Evolutionary conservation across 2,329 filamentous ascomycete species (phyloP).

Genomic region (Penicillium sp.): DNA sequence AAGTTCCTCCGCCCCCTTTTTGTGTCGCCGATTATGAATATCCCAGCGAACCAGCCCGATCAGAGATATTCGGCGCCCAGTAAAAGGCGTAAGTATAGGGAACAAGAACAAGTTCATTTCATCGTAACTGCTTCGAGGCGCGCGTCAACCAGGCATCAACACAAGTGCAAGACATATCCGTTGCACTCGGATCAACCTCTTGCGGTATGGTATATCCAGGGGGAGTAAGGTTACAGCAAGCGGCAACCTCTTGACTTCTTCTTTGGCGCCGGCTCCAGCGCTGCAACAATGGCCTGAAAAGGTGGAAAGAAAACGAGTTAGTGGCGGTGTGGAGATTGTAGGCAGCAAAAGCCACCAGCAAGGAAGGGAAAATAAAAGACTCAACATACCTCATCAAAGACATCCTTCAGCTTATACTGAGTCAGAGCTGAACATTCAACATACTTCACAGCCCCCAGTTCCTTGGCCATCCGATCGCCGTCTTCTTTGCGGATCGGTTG

Average conservation of each 20-base stretch:
- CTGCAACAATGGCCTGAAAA: constrained; percentile 83
- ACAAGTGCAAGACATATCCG: background rate
- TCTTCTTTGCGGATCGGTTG: constrained; percentile 85
- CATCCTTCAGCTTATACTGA: constrained; percentile 97
- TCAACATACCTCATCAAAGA: constrained; percentile 84
- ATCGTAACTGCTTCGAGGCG: constrained; percentile 24
- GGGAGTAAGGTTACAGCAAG: constrained; percentile 54
- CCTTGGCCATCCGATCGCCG: constrained; percentile 93
- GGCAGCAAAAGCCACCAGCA: background rate
- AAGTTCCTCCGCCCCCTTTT: constrained; percentile 6
- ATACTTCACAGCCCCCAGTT: constrained; percentile 96
- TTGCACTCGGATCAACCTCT: constrained; percentile 16
- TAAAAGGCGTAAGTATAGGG: constrained; percentile 13
- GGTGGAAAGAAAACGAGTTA: constrained; percentile 10
- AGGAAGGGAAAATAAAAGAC: background rate
- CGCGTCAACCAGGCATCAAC: constrained; percentile 12
- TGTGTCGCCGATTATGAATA: constrained; percentile 14
- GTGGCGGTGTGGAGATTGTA: background rate
- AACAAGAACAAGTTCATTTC: constrained; percentile 27
- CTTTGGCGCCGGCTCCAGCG: constrained; percentile 81
- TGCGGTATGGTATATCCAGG: constrained; percentile 5
- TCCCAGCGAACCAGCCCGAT: constrained; percentile 14
- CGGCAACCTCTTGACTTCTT: constrained; percentile 68
- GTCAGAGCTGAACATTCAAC: constrained; percentile 97
- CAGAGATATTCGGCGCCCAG: constrained; percentile 14